These are phyloP conservation scores for Penicillium sp. DNA, from an alignment of 2,329 filamentous ascomycete genomes.

Conservation along the genomic window DNA sequence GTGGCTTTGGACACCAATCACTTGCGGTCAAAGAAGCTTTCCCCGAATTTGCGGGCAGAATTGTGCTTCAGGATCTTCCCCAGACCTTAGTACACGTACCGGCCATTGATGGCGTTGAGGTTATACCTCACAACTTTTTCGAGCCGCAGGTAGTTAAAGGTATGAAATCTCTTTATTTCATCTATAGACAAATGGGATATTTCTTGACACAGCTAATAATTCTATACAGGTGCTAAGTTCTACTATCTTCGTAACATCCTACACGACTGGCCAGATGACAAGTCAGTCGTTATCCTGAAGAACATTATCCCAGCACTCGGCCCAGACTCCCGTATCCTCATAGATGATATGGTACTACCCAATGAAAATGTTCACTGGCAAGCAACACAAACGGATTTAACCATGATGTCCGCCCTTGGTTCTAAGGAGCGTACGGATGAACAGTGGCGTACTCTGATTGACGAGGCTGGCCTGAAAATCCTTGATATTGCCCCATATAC, in stretches of 20 bases:
- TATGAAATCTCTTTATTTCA: not conserved
- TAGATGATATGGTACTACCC: constrained; percentile 43
- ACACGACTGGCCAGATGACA: constrained; percentile 23
- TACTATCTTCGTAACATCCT: constrained; percentile 25
- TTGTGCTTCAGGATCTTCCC: constrained; percentile 7
- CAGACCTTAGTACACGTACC: not conserved
- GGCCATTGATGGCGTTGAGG: constrained; percentile 3
- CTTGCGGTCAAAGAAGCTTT: not conserved
- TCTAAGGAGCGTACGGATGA: constrained; percentile 32
- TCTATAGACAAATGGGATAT: too few species aligned
- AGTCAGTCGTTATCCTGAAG: constrained; percentile 18
- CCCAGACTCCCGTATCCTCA: constrained; percentile 35
- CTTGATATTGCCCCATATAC: constrained; percentile 10
- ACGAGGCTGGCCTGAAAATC: constrained; percentile 15
- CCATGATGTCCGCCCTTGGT: constrained; percentile 34
- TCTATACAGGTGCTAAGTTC: not conserved
- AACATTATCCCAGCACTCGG: constrained; percentile 30
- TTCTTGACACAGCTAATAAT: too few species aligned
- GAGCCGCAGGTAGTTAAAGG: constrained; percentile 13
- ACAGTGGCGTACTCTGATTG: constrained; percentile 29
- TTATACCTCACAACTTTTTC: constrained; percentile 12
- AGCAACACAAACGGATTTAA: constrained; percentile 32
- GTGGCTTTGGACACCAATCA: constrained; percentile 9
- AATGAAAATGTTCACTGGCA: constrained; percentile 28
- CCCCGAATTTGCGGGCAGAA: not conserved